phyloP scores from a whole-genome alignment of 352 stramenopile genomes.

The Globisporangium iwayamae region DNA sequence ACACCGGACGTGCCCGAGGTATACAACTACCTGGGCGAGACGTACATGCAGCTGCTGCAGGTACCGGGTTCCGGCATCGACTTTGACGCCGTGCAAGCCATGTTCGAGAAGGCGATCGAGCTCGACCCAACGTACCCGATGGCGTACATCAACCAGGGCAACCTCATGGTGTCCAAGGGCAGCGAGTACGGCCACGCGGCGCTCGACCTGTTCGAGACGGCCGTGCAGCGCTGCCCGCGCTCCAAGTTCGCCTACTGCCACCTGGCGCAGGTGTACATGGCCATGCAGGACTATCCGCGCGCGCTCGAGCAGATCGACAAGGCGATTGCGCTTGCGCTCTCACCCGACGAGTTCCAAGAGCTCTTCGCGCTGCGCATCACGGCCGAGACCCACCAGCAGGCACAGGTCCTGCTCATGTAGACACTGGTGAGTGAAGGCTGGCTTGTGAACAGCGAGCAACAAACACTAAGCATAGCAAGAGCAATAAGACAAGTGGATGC shows the following conservation, averaged over 20 bases:
- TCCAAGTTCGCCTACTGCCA: constrained; percentile 85
- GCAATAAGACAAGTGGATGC: neutral
- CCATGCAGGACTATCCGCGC: constrained; percentile 76
- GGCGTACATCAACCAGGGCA: constrained; percentile 86
- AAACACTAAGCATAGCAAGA: no score
- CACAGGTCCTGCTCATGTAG: constrained; percentile 59
- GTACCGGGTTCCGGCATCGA: constrained; percentile 42
- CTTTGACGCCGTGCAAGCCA: constrained; percentile 56
- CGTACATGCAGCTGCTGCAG: constrained; percentile 83
- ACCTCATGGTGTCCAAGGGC: constrained; percentile 74
- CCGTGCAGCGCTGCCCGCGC: constrained; percentile 69
- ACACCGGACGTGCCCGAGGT: constrained; percentile 75
- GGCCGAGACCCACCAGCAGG: constrained; percentile 72
- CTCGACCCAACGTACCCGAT: constrained; percentile 81
- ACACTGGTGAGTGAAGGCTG: neutral
- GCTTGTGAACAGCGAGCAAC: no score
- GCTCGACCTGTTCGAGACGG: constrained; percentile 72
- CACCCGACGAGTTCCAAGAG: constrained; percentile 72
- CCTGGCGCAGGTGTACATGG: constrained; percentile 82
- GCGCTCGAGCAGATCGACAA: constrained; percentile 82
- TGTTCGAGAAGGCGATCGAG: constrained; percentile 81
- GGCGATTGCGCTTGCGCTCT: constrained; percentile 69
- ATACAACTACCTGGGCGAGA: constrained; percentile 86
- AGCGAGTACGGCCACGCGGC: constrained; percentile 66
- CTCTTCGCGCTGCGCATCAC: constrained; percentile 78